These are phyloP conservation scores for Glarea lozoyensis DNA, from an alignment of 495 filamentous ascomycete species.

Conservation along the genomic window DNA sequence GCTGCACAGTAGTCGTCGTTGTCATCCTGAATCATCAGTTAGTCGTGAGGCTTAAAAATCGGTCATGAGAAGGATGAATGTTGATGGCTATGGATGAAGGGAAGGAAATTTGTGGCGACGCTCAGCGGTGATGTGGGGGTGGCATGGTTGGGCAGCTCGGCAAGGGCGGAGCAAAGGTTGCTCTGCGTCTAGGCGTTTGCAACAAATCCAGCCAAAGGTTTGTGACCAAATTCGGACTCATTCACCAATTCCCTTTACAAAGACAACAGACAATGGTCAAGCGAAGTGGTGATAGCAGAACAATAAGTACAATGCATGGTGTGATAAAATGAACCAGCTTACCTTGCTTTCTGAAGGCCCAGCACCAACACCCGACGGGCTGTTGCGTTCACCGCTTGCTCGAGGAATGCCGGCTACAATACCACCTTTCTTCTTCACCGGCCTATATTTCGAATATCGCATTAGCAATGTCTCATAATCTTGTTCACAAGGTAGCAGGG, in stretches of 20 bases:
- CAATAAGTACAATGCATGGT: no score
- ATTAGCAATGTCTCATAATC: conserved; percentile 17
- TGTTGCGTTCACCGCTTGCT: conserved; percentile 38
- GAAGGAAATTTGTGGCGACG: background rate
- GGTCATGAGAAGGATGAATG: background rate
- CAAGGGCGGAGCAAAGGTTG: conserved; percentile 18
- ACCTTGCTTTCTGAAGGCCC: conserved; percentile 30
- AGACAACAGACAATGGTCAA: no score
- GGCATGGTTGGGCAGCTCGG: conserved; percentile 11
- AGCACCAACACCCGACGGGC: conserved; percentile 34
- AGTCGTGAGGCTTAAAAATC: conserved; percentile 6
- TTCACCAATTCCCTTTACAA: no score
- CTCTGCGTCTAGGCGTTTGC: conserved; percentile 17
- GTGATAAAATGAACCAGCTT: conserved; percentile 23
- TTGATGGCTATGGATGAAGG: background rate
- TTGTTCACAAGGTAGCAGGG: conserved; percentile 22
- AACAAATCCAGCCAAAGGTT: no score
- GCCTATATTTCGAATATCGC: conserved; percentile 25
- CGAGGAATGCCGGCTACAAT: conserved; percentile 42
- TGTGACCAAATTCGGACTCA: no score
- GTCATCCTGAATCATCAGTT: conserved; percentile 44
- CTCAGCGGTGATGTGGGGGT: conserved; percentile 11
- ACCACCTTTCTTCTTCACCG: conserved; percentile 47
- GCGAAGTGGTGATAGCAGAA: no score
- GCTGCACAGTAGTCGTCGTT: conserved; percentile 84